A percentile compares a stretch with the other conserved stretches of the same genome.
phyloP scores from a whole-genome alignment of 139 green algal species.

The Tetratostichococcus sp. region DNA sequence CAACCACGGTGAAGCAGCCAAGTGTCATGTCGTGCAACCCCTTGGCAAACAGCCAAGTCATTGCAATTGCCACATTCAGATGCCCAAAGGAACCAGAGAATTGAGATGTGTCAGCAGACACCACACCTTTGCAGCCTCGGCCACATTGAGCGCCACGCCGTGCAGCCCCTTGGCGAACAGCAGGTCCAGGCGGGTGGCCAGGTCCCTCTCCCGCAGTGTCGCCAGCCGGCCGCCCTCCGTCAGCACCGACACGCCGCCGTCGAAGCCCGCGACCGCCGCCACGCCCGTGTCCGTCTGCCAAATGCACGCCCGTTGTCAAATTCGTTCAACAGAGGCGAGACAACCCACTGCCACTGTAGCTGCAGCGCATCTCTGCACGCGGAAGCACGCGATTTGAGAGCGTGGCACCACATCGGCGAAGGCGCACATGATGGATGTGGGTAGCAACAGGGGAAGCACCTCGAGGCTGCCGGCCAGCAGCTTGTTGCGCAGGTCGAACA shows the following conservation, averaged over 20 bases:
- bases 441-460: constrained; percentile 2
- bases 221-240: constrained; percentile 17
- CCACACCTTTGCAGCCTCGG: constrained; percentile 28
- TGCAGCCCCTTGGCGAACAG: constrained; percentile 63
- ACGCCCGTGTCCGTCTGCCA: constrained; percentile 19
- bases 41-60: no score
- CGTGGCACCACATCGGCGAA: no score
- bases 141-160: constrained; percentile 71
- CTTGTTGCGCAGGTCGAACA: constrained; percentile 79
- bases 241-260: background rate
- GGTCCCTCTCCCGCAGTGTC: constrained; percentile 34
- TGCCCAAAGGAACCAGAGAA: no score
- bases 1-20: no score
- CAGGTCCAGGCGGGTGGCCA: constrained; percentile 58
- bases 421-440: background rate
- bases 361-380: no score
- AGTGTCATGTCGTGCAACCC: no score
- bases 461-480: constrained; percentile 51
- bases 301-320: no score
- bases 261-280: constrained; percentile 5
- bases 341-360: no score
- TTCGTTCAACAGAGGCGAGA: no score
- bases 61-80: no score
- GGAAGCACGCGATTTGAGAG: no score
- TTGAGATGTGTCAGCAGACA: background rate